Conservation (phyloP, 139 green algal genomes). For the Tetradesmus obliquus region DNA sequence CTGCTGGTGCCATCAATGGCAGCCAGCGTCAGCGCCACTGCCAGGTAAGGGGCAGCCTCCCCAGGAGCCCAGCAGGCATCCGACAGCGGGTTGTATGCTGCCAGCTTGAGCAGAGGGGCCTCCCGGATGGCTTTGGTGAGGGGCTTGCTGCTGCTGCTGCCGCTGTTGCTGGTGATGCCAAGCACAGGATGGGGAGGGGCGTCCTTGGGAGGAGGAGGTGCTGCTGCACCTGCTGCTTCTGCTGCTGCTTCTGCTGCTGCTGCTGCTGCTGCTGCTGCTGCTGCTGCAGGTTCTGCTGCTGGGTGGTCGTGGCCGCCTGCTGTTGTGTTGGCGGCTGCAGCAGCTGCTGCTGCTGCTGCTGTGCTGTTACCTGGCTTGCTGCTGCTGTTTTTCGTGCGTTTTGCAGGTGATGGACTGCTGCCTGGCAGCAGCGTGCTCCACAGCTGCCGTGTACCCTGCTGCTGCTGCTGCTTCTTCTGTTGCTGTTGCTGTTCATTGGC, state of each 20-base stretch:
- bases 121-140: conserved; percentile 15
- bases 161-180: background rate
- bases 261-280: background rate
- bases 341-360: conserved; percentile 1
- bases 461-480: background rate
- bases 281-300: conserved; percentile 23
- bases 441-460: conserved; percentile 56
- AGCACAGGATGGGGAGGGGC: background rate
- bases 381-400: conserved; percentile 6
- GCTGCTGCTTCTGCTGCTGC: background rate
- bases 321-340: background rate
- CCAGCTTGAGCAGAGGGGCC: background rate
- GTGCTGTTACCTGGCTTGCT: background rate
- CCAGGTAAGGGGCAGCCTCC: conserved; percentile 81
- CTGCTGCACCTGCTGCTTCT: background rate
- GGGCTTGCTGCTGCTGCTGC: conserved; percentile 18
- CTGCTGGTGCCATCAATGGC: conserved; percentile 80
- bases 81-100: conserved; percentile 2
- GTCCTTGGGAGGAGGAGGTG: background rate
- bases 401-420: background rate
- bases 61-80: conserved; percentile 71
- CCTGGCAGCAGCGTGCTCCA: conserved; percentile 3
- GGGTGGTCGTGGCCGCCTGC: background rate
- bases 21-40: conserved; percentile 64
- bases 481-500: background rate